Evolutionary conservation across 2,329 filamentous ascomycete genomes (phyloP), one percentile per base, ranked within the genome.

Genomic region (Cladosporium oxysporum): DNA sequence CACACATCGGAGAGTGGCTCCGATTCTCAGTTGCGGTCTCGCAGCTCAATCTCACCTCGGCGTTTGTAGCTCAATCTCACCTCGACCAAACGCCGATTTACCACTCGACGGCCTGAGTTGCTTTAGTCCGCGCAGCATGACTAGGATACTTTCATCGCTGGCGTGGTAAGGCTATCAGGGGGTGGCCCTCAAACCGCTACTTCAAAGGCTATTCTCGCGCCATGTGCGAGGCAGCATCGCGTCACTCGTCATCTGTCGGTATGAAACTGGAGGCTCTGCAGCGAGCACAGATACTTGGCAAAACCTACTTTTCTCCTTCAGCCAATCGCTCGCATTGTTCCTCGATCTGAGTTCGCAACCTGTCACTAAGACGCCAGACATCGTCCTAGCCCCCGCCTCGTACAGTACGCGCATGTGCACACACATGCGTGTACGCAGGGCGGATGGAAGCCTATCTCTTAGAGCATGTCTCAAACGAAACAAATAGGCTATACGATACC

Each of bases 231-330:
- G 18, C 5, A 18, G 29, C 26, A 61, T 33, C 44, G 44, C 41
- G 18, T 61, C 58, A 61, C 41, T 50, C 14, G 57, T 28, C 33
- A 37, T 35, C 53, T 26, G 21, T 35, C 3, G n/a, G 23, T 37
- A 10, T 60, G 58, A 60, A 61, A 50, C 58, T 50, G 41, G 44
- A 49, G 58, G 44, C n/a, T 47, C 41, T 61, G 29, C 58, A 61
- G 44, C 11, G 35, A 7, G 50, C 60, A 63, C 60, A 26, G 60
- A 63, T 29, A n/a, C 49, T 63, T 63, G 60, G 60, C 50, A 21
- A 28, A 55, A 63, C 49, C 33, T 31, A 53, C 28, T 41, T n/a
- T 18, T 11, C 50, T n/a, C 14, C 31, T 50, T 23, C 26, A 44
- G 31, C 60, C 60, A 63, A 63, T 63, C 60, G 60, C 60, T 63